Conservation (phyloP, 345 rosid genomes). For the Gossypium australe region DNA sequence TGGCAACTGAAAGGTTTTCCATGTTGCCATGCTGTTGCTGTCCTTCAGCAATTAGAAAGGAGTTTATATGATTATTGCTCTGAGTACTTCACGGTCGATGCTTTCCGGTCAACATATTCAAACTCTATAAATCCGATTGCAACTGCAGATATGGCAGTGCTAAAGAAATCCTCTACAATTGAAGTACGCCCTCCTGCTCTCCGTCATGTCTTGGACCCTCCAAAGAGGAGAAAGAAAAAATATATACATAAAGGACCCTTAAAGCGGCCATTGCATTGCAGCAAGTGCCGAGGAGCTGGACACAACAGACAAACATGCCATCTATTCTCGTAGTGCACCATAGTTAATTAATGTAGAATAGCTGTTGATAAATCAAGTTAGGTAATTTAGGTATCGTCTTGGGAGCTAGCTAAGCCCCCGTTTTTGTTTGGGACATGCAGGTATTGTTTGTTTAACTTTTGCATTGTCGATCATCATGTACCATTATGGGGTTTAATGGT, state of each 20-base stretch:
- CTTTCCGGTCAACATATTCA: slow-evolving; percentile 37
- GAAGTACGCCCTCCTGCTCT: slow-evolving; percentile 11
- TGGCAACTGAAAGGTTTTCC: slow-evolving; percentile 52
- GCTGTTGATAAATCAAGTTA: background rate
- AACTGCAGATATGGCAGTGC: slow-evolving; percentile 6
- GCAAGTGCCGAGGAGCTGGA: slow-evolving; percentile 10
- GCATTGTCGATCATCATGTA: background rate
- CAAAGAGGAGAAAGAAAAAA: slow-evolving; percentile 1
- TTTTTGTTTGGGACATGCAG: background rate
- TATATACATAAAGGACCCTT: slow-evolving; percentile 5
- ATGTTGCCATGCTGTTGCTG: slow-evolving; percentile 55
- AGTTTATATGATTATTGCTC: slow-evolving; percentile 43
- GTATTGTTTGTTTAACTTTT: background rate
- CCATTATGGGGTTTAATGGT: background rate
- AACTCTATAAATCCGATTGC: slow-evolving; percentile 38
- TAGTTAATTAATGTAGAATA: background rate
- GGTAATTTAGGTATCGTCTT: background rate
- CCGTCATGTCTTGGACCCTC: background rate
- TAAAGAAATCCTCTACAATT: background rate
- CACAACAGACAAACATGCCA: slow-evolving; percentile 7
- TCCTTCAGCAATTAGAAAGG: slow-evolving; percentile 31
- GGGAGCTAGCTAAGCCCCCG: background rate
- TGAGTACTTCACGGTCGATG: slow-evolving; percentile 36
- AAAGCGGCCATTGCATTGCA: slow-evolving; percentile 6
- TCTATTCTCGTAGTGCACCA: background rate